Evolutionary conservation across 1,139 yeast species (phyloP).

Genomic region (Kodamaea suecica): DNA sequence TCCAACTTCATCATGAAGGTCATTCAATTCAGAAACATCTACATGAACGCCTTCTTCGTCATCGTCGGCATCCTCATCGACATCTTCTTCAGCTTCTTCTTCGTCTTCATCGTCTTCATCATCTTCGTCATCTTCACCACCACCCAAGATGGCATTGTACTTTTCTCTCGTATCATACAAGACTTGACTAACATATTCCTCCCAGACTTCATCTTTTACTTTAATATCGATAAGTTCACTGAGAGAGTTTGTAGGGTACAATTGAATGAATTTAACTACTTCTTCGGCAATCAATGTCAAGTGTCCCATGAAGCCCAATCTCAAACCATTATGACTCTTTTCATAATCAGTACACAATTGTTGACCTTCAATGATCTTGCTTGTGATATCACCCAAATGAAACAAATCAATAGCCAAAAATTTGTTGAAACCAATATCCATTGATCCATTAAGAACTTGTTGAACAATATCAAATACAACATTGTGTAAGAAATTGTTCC

Average conservation of each 20-base stretch:
- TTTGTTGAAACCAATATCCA: conserved; percentile 86
- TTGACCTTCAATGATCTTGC: conserved; percentile 81
- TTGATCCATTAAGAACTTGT: conserved; percentile 91
- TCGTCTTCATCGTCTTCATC: conserved; percentile 36
- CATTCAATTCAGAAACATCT: not conserved
- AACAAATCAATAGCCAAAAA: conserved; percentile 85
- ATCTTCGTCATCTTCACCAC: conserved; percentile 45
- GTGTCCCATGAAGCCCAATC: conserved; percentile 97
- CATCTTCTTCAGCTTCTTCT: conserved; percentile 26
- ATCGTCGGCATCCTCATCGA: conserved; percentile 32
- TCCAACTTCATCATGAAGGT: not conserved
- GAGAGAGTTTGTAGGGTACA: conserved; percentile 60
- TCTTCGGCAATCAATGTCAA: conserved; percentile 94
- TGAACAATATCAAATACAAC: conserved; percentile 97
- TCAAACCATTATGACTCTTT: conserved; percentile 55
- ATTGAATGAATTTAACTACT: conserved; percentile 86
- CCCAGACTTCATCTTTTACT: conserved; percentile 69
- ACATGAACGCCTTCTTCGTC: no score
- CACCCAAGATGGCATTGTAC: conserved; percentile 94
- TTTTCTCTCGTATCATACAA: conserved; percentile 88
- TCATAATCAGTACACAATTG: conserved; percentile 69
- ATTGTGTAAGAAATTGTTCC: conserved; percentile 97
- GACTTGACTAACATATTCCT: conserved; percentile 76
- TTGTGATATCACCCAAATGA: conserved; percentile 72
- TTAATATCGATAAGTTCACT: conserved; percentile 60